Evolutionary conservation across 768 basidiomycete genomes (phyloP), one percentile per base, ranked within the genome.

Genomic region (Russula lepida): DNA sequence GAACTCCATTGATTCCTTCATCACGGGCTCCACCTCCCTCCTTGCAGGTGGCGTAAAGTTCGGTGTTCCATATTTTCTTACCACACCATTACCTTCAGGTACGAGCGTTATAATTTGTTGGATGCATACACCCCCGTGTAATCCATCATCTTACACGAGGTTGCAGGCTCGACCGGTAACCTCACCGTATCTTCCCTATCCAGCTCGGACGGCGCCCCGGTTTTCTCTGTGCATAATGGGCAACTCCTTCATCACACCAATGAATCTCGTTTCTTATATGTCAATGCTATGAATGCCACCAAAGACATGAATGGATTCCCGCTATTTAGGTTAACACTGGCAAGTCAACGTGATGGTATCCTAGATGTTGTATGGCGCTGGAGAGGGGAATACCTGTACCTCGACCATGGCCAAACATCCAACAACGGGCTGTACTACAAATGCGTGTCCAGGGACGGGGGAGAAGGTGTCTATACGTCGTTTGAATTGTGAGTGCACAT

Each of bases 221-320:
- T 81, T 19, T 85, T 84, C 71, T 83, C 81, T 71, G 74, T 85
- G 63, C 73, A 77, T 66, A 74, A 76, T 59, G 71, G 77, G 50
- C 77, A 79, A 52, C 74, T 85, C 27, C 82, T 76, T 74, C 78
- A 80, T 54, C 77, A 77, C 67, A 74, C 76, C 57, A 85, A 86
- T 69, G 80, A 80, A 55, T 77, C 81, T 0, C 74, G 79, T 17
- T 80, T 85, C 55, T 75, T 78, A 58, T 77, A 78, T 54, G 79
- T 85, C 47, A 81, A 80, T 63, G 74, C 83, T 39, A 68, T 78
- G 41, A 85, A 85, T 63, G 73, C 76, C 8, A 59, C 58, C 15
- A 7, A 19, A 9, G 30, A n/a, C 17, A 43, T 23, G 23, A 11
- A 43, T 30, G 39, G 43, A 1, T 50, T 23, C 15, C 32, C 43